Conservation (phyloP, 768 basidiomycete species). For the Grammothele lineata region DNA sequence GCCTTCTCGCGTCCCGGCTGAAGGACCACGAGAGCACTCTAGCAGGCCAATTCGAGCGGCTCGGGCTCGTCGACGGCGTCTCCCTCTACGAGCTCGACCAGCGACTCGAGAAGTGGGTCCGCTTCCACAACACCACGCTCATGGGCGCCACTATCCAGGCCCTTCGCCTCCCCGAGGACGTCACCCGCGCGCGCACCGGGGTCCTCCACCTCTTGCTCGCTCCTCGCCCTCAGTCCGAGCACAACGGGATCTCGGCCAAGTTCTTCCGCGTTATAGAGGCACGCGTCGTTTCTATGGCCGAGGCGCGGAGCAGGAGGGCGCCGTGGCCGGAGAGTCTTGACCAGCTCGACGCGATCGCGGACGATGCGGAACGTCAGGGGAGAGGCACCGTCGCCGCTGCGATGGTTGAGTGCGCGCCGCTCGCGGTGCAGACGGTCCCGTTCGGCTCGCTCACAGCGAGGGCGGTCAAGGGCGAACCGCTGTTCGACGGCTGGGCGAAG, state of each 20-base stretch:
- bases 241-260: slow-evolving; percentile 21
- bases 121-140: slow-evolving; percentile 25
- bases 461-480: slow-evolving; percentile 4
- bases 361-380: slow-evolving; percentile 23
- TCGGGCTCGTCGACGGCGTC: slow-evolving; percentile 21
- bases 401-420: slow-evolving; percentile 27
- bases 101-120: slow-evolving; percentile 31
- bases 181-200: slow-evolving; percentile 20
- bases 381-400: slow-evolving; percentile 24
- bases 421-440: slow-evolving; percentile 30
- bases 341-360: slow-evolving; percentile 19
- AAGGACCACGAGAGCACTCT: slow-evolving; percentile 13
- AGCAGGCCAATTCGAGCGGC: slow-evolving; percentile 8
- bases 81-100: slow-evolving; percentile 26
- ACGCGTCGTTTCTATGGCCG: slow-evolving; percentile 17
- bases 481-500: slow-evolving; percentile 17
- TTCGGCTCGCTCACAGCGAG: slow-evolving; percentile 26
- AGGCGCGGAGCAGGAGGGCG: slow-evolving; percentile 13
- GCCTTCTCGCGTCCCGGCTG: slow-evolving; percentile 14
- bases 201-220: slow-evolving; percentile 17
- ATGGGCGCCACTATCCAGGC: slow-evolving; percentile 30
- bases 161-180: slow-evolving; percentile 23
- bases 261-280: slow-evolving; percentile 27
- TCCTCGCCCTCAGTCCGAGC: slow-evolving; percentile 18
- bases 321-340: slow-evolving; percentile 26